phyloP scores from a whole-genome alignment of 345 rosid species.

The Eucalyptus pauciflora region DNA sequence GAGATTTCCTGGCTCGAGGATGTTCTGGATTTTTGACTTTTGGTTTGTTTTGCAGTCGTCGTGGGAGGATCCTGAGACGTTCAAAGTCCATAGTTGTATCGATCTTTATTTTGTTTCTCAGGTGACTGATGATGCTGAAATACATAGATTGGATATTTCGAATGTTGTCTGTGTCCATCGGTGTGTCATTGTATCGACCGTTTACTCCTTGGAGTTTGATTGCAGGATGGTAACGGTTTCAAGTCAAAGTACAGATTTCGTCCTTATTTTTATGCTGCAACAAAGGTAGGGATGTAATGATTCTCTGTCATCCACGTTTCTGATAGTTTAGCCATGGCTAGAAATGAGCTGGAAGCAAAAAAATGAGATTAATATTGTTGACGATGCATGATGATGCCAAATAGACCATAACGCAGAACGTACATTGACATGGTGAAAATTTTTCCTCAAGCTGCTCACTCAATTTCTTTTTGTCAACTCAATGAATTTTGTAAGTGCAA shows the following conservation, averaged over 20 bases:
- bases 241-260: conserved; percentile 85
- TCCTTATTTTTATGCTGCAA: conserved; percentile 81
- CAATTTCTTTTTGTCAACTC: background rate
- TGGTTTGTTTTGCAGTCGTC: conserved; percentile 57
- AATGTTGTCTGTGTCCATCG: background rate
- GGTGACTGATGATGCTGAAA: conserved; percentile 22
- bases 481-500: background rate
- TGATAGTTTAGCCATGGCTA: background rate
- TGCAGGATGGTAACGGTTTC: conserved; percentile 79
- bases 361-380: background rate
- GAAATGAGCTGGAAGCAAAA: background rate
- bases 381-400: background rate
- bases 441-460: background rate
- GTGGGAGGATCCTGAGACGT: conserved; percentile 58
- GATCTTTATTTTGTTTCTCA: conserved; percentile 89
- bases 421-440: background rate
- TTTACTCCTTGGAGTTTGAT: background rate
- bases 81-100: conserved; percentile 56
- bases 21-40: background rate
- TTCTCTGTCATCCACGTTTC: background rate
- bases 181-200: background rate
- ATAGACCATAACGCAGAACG: background rate
- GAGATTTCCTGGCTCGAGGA: background rate
- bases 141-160: background rate
- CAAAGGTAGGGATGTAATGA: conserved; percentile 35